Evolutionary conservation across 2,329 filamentous ascomycete species (phyloP), one percentile per base, ranked within the genome.

Genomic region (Trichoderma sp.): DNA sequence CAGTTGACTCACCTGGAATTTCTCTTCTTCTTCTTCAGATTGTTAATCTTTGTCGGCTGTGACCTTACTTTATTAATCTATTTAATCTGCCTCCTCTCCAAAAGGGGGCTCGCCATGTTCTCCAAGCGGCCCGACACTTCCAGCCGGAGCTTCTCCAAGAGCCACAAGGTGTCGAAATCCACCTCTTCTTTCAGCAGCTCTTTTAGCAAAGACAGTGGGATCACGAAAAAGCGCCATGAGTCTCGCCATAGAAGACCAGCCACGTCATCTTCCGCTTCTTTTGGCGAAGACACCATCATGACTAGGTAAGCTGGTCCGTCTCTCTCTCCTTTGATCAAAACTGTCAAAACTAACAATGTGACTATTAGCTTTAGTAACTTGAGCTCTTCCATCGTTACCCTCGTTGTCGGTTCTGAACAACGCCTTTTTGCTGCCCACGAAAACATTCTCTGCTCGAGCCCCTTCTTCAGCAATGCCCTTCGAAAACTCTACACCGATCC

Each of bases 401-500:
- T 96, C 71, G 87, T 91, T 74, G 88, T 96, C 74, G 93, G 93
- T n/a, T 86, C 86, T 5, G 90, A 94, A 73, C 90, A 94, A 78
- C 89, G 94, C 26, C 90, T 97, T 73, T 97, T 97, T 77, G 94
- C 94, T 46, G 93, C 93, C 7, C 94, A 97, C 79, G 92, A 97
- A 83, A 91, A 96, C 73, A 87, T 97, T 70, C 89, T 97, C 70
- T 87, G 85, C 77, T 83, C 86, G 67, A 96, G 93, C 13, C 89
- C 93, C 8, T 97, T 90, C 85, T 97, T 97, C 81, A 74, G 72
- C 66, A 74, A 77, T 59, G 77, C 78, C 64, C 74, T 81, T 10
- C 76, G 78, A 68, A 79, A 76, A 70, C 73, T 75, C 14, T 80
- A 77, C 73, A 76, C 77, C 72, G 79, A 80, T 60, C 71, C 75